Percentiles rank a stretch among this genome's conserved stretches.
Conservation (phyloP, 2,329 filamentous ascomycete species). For the Neurospora sp. region DNA sequence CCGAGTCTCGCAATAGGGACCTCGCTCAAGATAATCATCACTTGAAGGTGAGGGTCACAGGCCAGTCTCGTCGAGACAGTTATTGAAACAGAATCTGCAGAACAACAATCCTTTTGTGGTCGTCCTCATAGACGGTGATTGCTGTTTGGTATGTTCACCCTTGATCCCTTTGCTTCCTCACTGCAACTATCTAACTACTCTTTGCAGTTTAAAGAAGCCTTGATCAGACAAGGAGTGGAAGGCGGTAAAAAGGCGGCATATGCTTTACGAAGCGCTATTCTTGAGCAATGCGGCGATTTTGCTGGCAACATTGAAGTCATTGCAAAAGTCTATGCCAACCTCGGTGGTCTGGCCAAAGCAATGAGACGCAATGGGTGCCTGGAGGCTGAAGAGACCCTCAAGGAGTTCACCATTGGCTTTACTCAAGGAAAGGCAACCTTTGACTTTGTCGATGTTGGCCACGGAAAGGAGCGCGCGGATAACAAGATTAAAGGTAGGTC, state of each 20-base stretch:
- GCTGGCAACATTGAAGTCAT: conserved; percentile 46
- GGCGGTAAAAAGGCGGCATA: conserved; percentile 44
- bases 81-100: conserved; percentile 24
- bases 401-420: conserved; percentile 50
- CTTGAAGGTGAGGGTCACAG: conserved; percentile 32
- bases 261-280: conserved; percentile 37
- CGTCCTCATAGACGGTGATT: conserved; percentile 53
- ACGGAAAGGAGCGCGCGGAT: conserved; percentile 47
- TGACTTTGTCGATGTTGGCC: conserved; percentile 54
- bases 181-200: not conserved
- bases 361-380: conserved; percentile 39
- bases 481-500: conserved; percentile 48
- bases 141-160: conserved; percentile 40
- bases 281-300: conserved; percentile 34
- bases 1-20: conserved; percentile 26
- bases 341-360: conserved; percentile 38
- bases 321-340: conserved; percentile 46
- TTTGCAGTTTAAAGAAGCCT: conserved; percentile 45
- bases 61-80: conserved; percentile 9
- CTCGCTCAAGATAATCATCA: conserved; percentile 29
- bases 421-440: conserved; percentile 48
- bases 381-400: conserved; percentile 34
- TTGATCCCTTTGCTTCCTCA: not conserved
- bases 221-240: conserved; percentile 43
- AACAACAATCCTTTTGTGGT: conserved; percentile 48